These are phyloP conservation scores for Paramyrothecium sp. DNA, from an alignment of 2,329 filamentous ascomycete species.

Conservation along the genomic window DNA sequence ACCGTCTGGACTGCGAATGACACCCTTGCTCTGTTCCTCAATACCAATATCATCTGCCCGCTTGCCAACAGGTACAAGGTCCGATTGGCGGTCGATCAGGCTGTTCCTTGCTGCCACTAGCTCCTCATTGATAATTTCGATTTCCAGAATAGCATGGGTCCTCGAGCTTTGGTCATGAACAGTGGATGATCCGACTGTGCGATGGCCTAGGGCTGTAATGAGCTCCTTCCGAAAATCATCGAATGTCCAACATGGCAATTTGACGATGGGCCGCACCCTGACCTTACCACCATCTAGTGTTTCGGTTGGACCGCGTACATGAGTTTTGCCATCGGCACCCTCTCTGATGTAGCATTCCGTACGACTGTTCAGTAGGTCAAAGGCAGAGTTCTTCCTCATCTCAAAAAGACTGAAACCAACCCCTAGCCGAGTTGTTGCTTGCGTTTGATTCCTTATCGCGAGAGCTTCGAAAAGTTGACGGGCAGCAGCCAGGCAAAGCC, in stretches of 20 bases:
- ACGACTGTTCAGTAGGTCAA: constrained; percentile 37
- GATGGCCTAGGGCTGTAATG: constrained; percentile 21
- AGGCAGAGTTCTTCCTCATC: constrained; percentile 37
- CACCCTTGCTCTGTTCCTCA: constrained; percentile 29
- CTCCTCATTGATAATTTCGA: constrained; percentile 36
- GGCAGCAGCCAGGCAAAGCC: constrained; percentile 34
- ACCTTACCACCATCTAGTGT: constrained; percentile 36
- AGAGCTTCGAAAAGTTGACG: constrained; percentile 23
- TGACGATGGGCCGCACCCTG: constrained; percentile 35
- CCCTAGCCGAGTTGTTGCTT: constrained; percentile 18
- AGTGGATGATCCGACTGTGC: constrained; percentile 34
- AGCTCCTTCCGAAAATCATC: constrained; percentile 27
- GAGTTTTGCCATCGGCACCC: constrained; percentile 34
- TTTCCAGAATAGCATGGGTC: constrained; percentile 39
- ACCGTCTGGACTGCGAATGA: constrained; percentile 16
- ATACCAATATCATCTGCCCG: constrained; percentile 27
- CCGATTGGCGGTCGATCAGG: constrained; percentile 38
- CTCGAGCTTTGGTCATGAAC: constrained; percentile 43
- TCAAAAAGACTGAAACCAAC: constrained; percentile 39
- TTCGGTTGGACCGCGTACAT: constrained; percentile 41
- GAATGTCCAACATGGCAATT: constrained; percentile 31
- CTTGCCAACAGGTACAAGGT: constrained; percentile 43
- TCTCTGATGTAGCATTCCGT: constrained; percentile 37
- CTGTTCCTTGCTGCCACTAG: constrained; percentile 34
- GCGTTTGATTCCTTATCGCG: constrained; percentile 17